Evolutionary conservation across 2,329 filamentous ascomycete genomes (phyloP), one percentile per base, ranked within the genome.

Genomic region (Acrodontium crateriforme): DNA sequence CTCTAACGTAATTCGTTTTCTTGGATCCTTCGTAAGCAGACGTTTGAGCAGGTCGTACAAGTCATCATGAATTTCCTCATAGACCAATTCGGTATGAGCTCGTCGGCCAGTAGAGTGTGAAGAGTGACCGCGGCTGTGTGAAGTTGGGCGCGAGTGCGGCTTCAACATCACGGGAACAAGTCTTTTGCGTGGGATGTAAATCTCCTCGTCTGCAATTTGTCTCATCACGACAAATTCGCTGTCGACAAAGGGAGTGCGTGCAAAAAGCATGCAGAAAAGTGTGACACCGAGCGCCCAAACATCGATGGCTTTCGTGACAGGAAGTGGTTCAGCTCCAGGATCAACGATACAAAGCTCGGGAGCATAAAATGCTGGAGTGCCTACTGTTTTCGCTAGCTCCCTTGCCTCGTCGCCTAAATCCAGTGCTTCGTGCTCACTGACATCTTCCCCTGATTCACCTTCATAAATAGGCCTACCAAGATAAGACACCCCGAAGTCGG

Each of bases 401-500:
- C 92, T 73, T 37, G 92, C 85, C 50, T 94, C 83, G 43, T 94
- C 85, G 25, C 47, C 46, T 33, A 92, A 74, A 46, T 92, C 82
- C 21, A 73, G 74, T 8, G 81, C 79, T 52, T 94, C 85, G 59
- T 75, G 55, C 32, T 84, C 78, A 33, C 82, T 47, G 27, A 51
- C 77, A 19, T 74, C 69, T 44, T 91, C 82, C 29, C 79, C 80
- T 9, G 32, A 22, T 17, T 53, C 49, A 20, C 39, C 46, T 25
- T 92, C 82, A 20, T 81, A 70, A 32, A 85, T 79, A 2, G 83
- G 83, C 27, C 83, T 74, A 16, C 89, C 89, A 37, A 98, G 82
- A 54, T 95, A 98, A 1, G 89, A 98, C 2, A 98, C 89, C 17
- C 89, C 89, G 59, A 98, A 98, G 49, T 98, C 89, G 4, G 89